phyloP scores from a whole-genome alignment of 768 basidiomycete species.

The Suillus occidentalis region DNA sequence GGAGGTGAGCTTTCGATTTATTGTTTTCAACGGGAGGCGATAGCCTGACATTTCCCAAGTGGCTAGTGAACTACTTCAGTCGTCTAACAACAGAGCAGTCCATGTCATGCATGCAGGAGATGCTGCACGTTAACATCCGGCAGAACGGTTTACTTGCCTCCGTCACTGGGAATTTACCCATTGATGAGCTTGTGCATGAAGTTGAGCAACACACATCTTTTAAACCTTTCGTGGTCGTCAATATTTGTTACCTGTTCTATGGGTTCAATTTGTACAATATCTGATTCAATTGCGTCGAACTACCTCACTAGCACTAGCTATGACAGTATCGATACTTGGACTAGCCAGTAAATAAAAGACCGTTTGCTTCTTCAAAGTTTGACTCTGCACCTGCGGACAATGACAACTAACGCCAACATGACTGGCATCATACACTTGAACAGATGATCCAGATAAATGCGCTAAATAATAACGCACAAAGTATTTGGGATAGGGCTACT shows the following conservation, averaged over 20 bases:
- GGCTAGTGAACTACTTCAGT: slow-evolving; percentile 95
- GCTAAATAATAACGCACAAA: too few species aligned
- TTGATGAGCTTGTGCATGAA: slow-evolving; percentile 96
- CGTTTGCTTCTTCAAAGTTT: not conserved
- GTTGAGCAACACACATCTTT: slow-evolving; percentile 79
- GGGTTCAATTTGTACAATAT: slow-evolving; percentile 22
- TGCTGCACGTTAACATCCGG: slow-evolving; percentile 94
- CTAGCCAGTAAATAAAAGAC: not conserved
- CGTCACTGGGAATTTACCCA: slow-evolving; percentile 95
- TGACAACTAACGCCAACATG: too few species aligned
- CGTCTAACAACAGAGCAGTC: slow-evolving; percentile 96
- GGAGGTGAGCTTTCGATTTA: too few species aligned
- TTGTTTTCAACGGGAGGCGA: too few species aligned
- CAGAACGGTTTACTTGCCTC: slow-evolving; percentile 93
- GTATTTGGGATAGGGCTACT: too few species aligned
- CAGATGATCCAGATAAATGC: too few species aligned
- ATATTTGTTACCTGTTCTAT: slow-evolving; percentile 10
- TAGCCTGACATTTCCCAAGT: too few species aligned
- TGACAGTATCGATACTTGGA: not conserved
- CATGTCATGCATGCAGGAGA: slow-evolving; percentile 93
- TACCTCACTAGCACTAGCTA: not conserved
- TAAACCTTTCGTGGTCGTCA: slow-evolving; percentile 16
- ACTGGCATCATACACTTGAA: too few species aligned
- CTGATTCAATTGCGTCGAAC: slow-evolving; percentile 1
- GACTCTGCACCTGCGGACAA: not conserved